Percentiles rank a stretch among this genome's conserved stretches.
Evolutionary conservation across 306 rosid genomes (phyloP).

Genomic region (Quercus wislizeni): DNA sequence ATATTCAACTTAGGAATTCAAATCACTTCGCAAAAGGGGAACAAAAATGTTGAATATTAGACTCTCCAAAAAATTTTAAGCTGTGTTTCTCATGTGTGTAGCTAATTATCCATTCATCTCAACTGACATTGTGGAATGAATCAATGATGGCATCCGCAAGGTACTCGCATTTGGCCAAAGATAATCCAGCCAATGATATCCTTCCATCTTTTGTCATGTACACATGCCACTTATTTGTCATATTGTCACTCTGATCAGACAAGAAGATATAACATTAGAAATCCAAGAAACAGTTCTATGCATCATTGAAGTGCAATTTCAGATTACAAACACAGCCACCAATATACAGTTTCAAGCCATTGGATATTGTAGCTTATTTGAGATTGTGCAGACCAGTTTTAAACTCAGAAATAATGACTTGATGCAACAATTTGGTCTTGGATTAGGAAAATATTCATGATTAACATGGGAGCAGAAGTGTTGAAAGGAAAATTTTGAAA

Average conservation of each 20-base stretch:
- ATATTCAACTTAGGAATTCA: too few species aligned
- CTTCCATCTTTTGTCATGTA: constrained; percentile 99
- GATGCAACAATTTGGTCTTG: neutral
- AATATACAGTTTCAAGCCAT: neutral
- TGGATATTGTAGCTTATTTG: neutral
- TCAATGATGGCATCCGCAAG: constrained; percentile 95
- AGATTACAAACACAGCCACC: neutral
- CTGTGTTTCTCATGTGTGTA: constrained; percentile 17
- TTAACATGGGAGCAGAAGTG: neutral
- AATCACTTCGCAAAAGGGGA: neutral
- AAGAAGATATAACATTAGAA: constrained; percentile 3
- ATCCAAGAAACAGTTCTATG: neutral
- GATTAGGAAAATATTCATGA: neutral
- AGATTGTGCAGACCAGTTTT: neutral
- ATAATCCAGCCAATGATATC: constrained; percentile 91
- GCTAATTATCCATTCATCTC: constrained; percentile 27
- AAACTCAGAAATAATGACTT: neutral
- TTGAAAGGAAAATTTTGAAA: neutral
- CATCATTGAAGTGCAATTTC: neutral
- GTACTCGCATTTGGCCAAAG: constrained; percentile 83
- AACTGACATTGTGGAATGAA: constrained; percentile 80
- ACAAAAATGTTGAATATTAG: constrained; percentile 9
- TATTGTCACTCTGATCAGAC: constrained; percentile 69
- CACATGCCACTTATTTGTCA: constrained; percentile 94
- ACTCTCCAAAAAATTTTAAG: constrained; percentile 35